Evolutionary conservation across 2,329 filamentous ascomycete species (phyloP), one percentile per base, ranked within the genome.

Genomic region (Byssochlamys sp.): DNA sequence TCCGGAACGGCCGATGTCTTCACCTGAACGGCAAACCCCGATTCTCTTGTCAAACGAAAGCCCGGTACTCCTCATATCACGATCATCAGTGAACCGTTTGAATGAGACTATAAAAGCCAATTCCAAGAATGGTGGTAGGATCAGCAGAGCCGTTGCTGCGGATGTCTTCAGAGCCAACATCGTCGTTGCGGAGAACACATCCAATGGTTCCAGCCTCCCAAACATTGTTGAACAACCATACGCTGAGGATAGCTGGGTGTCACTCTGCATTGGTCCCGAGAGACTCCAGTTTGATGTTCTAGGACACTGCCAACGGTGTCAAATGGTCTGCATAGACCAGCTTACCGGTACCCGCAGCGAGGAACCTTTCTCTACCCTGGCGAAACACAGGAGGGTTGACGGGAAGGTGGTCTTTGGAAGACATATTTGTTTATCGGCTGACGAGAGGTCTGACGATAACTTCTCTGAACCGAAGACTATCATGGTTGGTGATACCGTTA

Each of bases 241-340:
- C 70, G 80, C 81, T 0, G 92, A 97, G 73, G 94, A 97, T 63
- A 71, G 76, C 4, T 97, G 92, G 92, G 77, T 76, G 11, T 78
- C 73, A 14, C 66, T 96, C 48, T 78, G 75, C 7, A 87, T 96
- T 58, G 88, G 87, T 0, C 59, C 65, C 0, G 60, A 62, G 1
- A 58, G 68, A 19, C 48, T 71, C 27, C 63, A 56, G 0, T 71
- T 79, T 25, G 67, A 87, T 60, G 83, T 95, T 66, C 75, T 97
- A 3, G 92, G 91, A 0, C 83, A 88, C 2, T 99, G 94, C 67
- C 83, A 90, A 59, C 80, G 94, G 59, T 99, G 94, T 65, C 91
- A 96, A 71, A 97, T 99, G 91, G 87, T 99, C 9, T 96, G 92
- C 69, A 84, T 97, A 52, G 86, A 99, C 67, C 94, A 96, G 71